These are phyloP conservation scores for Magnaporthiopsis incrustans DNA, from an alignment of 2,329 filamentous ascomycete genomes.

Conservation along the genomic window DNA sequence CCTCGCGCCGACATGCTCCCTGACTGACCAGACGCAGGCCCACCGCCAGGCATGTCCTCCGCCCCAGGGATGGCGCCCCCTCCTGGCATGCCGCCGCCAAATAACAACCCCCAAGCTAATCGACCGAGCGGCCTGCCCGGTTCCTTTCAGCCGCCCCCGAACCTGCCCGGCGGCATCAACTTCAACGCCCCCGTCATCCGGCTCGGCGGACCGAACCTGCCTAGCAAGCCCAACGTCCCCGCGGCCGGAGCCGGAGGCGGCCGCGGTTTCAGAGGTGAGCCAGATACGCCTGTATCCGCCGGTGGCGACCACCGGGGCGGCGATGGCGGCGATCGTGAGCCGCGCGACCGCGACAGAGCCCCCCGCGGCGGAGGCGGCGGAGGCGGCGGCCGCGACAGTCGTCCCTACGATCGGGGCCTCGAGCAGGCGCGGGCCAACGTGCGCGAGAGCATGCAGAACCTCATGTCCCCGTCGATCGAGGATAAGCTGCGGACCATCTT, in stretches of 20 bases:
- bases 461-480: slow-evolving; percentile 78
- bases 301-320: slow-evolving; percentile 31
- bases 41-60: slow-evolving; percentile 72
- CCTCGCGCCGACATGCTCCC: slow-evolving; percentile 13
- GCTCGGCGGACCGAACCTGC: slow-evolving; percentile 68
- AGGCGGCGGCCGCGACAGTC: slow-evolving; percentile 25
- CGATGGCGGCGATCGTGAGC: slow-evolving; percentile 54
- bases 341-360: slow-evolving; percentile 1
- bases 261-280: slow-evolving; percentile 35
- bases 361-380: slow-evolving; percentile 18
- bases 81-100: slow-evolving; percentile 63
- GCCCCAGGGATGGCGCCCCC: slow-evolving; percentile 74
- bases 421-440: slow-evolving; percentile 61
- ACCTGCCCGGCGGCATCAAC: slow-evolving; percentile 96
- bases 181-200: slow-evolving; percentile 96
- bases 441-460: slow-evolving; percentile 60
- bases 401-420: slow-evolving; percentile 53
- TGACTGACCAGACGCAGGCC: slow-evolving; percentile 37
- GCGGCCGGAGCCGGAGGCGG: slow-evolving; percentile 33
- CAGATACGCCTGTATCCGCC: slow-evolving; percentile 29
- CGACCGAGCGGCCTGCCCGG: slow-evolving; percentile 72
- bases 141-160: slow-evolving; percentile 81
- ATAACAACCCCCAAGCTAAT: slow-evolving; percentile 58
- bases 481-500: slow-evolving; percentile 91
- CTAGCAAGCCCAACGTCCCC: slow-evolving; percentile 45